A percentile compares a stretch with the other conserved stretches of the same genome.
Conservation (phyloP, 805 yeast genomes). For the Kodamaea restingae region DNA sequence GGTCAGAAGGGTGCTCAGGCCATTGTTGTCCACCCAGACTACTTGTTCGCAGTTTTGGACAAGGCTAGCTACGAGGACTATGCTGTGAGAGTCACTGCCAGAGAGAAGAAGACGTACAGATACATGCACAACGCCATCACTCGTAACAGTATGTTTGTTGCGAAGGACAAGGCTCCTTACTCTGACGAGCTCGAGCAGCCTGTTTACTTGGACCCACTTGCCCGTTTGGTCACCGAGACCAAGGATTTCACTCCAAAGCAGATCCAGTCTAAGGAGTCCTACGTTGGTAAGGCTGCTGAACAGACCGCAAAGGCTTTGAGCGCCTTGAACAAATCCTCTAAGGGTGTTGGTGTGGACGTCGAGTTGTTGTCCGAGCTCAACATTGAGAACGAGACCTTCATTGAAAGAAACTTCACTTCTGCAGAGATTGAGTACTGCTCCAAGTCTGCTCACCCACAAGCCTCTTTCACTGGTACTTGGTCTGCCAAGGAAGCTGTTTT, state of each 20-base stretch:
- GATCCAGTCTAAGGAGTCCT: constrained; percentile 45
- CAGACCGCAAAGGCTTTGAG: constrained; percentile 63
- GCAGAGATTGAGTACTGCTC: constrained; percentile 77
- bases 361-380: constrained; percentile 82
- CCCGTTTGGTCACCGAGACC: constrained; percentile 55
- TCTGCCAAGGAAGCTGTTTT: constrained; percentile 99
- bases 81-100: constrained; percentile 61
- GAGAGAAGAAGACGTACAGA: constrained; percentile 88
- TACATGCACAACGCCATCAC: constrained; percentile 95
- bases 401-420: constrained; percentile 86
- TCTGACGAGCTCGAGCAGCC: constrained; percentile 78
- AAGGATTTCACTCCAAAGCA: constrained; percentile 47
- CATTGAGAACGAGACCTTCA: constrained; percentile 82
- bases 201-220: constrained; percentile 95
- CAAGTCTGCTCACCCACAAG: constrained; percentile 69
- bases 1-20: constrained; percentile 99
- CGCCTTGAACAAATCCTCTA: constrained; percentile 51
- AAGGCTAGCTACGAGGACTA: constrained; percentile 68
- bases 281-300: constrained; percentile 45
- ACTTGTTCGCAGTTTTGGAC: constrained; percentile 80
- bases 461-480: constrained; percentile 97
- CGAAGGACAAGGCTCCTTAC: constrained; percentile 94
- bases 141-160: constrained; percentile 84
- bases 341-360: constrained; percentile 94
- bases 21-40: constrained; percentile 86